Base-by-base conservation (phyloP, 169 alveolate genomes). In the Prorocentrum cordatum region DNA sequence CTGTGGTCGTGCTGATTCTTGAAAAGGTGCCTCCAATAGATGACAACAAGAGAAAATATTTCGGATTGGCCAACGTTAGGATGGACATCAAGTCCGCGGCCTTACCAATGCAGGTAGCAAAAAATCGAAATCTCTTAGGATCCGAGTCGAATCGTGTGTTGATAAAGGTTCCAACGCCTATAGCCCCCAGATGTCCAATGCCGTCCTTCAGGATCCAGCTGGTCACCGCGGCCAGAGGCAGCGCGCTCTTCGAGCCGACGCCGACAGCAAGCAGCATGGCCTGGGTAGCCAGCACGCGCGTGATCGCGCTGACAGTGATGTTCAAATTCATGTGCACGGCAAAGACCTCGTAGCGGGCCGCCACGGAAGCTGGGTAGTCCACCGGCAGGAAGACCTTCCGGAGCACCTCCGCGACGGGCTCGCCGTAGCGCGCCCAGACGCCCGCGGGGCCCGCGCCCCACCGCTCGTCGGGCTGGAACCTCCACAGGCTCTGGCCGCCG, bases 131-230 rank as follows among this genome's bases (percentile, higher is more conserved):
- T 27, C 83, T 62, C 59, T 71, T 71, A 18, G 83, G 83, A 47
- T 71, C 83, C 20, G 83, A 71, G 32, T 71, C 83, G 31, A 71
- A 71, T 18, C 83, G 59, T 31, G 24, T 36, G 59, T 70, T 70
- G 45, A 22, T 71, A 18, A 29, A 24, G n/a, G 83, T 71, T 18
- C 83, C 83, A 71, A 47, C n/a, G 0, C 31, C 83, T 3, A 71
- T 71, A 4, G 83, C 83, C 47, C 39, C 67, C 33, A 71, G 33
- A 22, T 71, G 83, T 5, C 83, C 83, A 26, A 71, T 42, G 27
- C 83, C 83, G 27, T 71, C 83, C 59, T 71, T 71, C 83, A 71
- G 27, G 20, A 71, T 66, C 83, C 83, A 71, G 18, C 67, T 66
- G 22, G 83, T 71, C 35, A 71, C 67, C 1, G 83, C 83, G 14